Evolutionary conservation across 139 green algal species (phyloP).

Genomic region (Deuterostichococcus epilithicus): DNA sequence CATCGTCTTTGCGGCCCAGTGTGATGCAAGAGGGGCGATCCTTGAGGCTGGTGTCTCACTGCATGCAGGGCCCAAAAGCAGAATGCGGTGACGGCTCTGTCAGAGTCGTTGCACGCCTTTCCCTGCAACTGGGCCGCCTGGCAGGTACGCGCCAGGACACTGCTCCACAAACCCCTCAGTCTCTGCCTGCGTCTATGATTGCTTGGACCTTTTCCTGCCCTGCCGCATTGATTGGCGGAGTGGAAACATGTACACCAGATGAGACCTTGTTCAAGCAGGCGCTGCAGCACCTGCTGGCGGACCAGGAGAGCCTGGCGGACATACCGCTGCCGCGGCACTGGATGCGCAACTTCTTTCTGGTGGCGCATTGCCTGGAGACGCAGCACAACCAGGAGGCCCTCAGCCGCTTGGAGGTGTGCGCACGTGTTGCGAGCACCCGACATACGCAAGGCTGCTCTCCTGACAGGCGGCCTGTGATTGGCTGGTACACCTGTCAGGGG

Average conservation of each 20-base stretch:
- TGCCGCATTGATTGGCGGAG: too few species aligned
- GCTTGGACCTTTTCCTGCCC: too few species aligned
- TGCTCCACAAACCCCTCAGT: too few species aligned
- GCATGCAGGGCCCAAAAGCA: constrained; percentile 26
- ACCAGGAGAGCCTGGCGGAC: constrained; percentile 15
- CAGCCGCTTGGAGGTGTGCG: constrained; percentile 46
- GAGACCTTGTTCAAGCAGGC: constrained; percentile 29
- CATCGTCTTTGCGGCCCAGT: too few species aligned
- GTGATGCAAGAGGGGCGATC: constrained; percentile 28
- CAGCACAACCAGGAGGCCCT: constrained; percentile 83
- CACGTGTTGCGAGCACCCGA: not conserved
- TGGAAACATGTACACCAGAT: too few species aligned
- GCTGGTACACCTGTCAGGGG: too few species aligned
- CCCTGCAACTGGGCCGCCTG: constrained; percentile 94
- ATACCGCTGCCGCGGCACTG: constrained; percentile 70
- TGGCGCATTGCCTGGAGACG: constrained; percentile 59
- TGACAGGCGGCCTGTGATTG: too few species aligned
- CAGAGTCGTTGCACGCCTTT: constrained; percentile 52
- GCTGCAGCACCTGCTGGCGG: constrained; percentile 50
- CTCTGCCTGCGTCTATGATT: too few species aligned
- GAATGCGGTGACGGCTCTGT: constrained; percentile 44
- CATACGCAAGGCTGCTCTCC: not conserved
- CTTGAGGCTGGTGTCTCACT: constrained; percentile 19
- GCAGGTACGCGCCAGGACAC: constrained; percentile 68
- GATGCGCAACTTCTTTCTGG: constrained; percentile 74